These are phyloP conservation scores for Musa schizocarpa DNA, from an alignment of 176 grass and related monocot species.

Conservation along the genomic window DNA sequence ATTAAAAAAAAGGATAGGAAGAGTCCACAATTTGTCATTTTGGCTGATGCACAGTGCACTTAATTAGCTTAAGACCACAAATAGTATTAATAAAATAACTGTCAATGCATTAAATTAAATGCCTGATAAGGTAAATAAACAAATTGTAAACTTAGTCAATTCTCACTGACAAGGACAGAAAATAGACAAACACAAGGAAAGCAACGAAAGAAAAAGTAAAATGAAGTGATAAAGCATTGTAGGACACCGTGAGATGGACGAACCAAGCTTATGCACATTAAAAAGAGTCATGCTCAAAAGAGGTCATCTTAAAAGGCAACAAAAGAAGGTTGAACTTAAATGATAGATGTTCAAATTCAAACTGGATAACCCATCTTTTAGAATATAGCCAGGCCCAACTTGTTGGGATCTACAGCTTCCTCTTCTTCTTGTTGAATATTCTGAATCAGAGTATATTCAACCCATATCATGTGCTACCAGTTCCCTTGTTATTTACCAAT, in stretches of 20 bases:
- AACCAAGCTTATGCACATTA: background rate
- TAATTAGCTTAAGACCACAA: too few species aligned
- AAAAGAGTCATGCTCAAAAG: background rate
- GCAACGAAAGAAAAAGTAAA: too few species aligned
- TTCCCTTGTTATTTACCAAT: background rate
- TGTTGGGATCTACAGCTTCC: background rate
- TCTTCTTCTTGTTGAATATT: background rate
- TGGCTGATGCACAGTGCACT: too few species aligned
- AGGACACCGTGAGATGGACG: background rate
- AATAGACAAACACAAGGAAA: too few species aligned
- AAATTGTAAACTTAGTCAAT: too few species aligned
- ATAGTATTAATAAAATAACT: too few species aligned
- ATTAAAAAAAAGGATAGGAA: constrained; percentile 7
- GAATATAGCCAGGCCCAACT: background rate
- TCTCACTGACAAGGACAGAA: too few species aligned
- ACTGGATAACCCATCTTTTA: background rate
- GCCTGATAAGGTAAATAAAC: too few species aligned
- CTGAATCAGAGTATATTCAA: background rate
- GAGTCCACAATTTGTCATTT: background rate
- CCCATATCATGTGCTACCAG: too few species aligned
- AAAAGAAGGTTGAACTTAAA: background rate
- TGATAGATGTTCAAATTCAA: background rate
- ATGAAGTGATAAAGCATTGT: background rate
- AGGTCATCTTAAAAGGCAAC: background rate
- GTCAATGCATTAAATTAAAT: too few species aligned